phyloP scores from a whole-genome alignment of 2,329 filamentous ascomycete species.

The Byssoonygena ceratinophila region DNA sequence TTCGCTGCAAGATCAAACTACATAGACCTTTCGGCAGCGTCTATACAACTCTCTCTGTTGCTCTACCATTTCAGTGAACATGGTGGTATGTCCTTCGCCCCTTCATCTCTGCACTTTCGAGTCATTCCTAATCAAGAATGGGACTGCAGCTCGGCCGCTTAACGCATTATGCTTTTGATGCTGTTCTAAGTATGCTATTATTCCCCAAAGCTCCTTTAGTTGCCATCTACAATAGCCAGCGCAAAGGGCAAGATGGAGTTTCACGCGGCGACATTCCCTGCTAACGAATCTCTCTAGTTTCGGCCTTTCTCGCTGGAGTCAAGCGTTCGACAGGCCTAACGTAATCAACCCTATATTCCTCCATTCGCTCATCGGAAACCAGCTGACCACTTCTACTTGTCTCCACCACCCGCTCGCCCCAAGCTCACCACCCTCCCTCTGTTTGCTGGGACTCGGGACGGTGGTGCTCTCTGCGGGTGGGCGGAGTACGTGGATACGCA shows the following conservation, averaged over 20 bases:
- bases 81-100: slow-evolving; percentile 31
- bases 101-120: slow-evolving; percentile 36
- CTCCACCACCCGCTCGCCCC: slow-evolving; percentile 11
- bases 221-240: not conserved
- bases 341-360: slow-evolving; percentile 53
- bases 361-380: slow-evolving; percentile 4
- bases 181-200: slow-evolving; percentile 63
- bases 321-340: slow-evolving; percentile 95
- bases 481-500: slow-evolving; percentile 10
- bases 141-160: slow-evolving; percentile 80
- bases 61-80: slow-evolving; percentile 21
- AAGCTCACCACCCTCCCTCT: slow-evolving; percentile 3
- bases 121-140: slow-evolving; percentile 43
- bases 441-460: slow-evolving; percentile 4
- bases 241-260: not conserved
- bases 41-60: not conserved
- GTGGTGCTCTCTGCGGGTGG: slow-evolving; percentile 1
- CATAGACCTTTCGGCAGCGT: not conserved
- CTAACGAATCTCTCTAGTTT: slow-evolving; percentile 53
- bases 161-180: slow-evolving; percentile 92
- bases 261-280: not conserved
- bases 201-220: slow-evolving; percentile 2
- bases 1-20: not conserved
- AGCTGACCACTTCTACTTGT: slow-evolving; percentile 11
- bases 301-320: slow-evolving; percentile 90